These are phyloP conservation scores for Fomes fomentarius DNA, from an alignment of 1,284 basidiomycete genomes.

Conservation along the genomic window DNA sequence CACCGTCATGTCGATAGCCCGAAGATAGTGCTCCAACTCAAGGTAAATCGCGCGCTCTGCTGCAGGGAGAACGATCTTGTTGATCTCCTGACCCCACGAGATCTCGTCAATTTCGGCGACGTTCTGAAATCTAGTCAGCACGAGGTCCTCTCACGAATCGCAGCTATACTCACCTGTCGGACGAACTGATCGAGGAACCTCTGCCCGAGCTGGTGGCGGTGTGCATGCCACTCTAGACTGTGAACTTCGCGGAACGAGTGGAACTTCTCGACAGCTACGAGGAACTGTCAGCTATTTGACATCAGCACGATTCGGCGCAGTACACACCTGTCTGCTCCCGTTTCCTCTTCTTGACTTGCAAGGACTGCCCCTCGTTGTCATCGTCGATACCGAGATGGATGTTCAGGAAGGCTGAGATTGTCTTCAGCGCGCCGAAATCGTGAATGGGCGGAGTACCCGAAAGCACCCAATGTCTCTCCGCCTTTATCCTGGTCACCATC, in stretches of 20 bases:
- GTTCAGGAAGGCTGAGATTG: conserved; percentile 85
- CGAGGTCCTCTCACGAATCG: neutral
- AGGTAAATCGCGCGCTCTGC: conserved; percentile 95
- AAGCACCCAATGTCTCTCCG: conserved; percentile 90
- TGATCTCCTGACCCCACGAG: conserved; percentile 71
- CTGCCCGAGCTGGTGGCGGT: conserved; percentile 85
- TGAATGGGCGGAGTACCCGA: conserved; percentile 94
- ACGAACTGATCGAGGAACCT: conserved; percentile 84
- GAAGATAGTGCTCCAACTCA: conserved; percentile 93
- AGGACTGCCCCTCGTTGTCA: conserved; percentile 79
- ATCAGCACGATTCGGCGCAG: neutral
- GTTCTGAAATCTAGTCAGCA: conserved; percentile 56
- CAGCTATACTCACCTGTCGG: conserved; percentile 64
- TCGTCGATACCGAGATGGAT: conserved; percentile 91
- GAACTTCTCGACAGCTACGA: conserved; percentile 87
- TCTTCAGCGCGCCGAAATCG: conserved; percentile 90
- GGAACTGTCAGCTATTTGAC: neutral
- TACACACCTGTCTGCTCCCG: conserved; percentile 81
- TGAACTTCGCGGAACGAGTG: conserved; percentile 96
- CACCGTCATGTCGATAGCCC: conserved; percentile 86
- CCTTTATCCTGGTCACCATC: conserved; percentile 77
- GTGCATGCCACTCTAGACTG: conserved; percentile 89
- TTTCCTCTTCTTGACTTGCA: conserved; percentile 77
- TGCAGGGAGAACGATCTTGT: conserved; percentile 80
- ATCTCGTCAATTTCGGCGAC: conserved; percentile 97